Percentiles rank a stretch among this genome's conserved stretches.
phyloP scores from a whole-genome alignment of 306 rosid genomes.

The Trichosanthes truncata region DNA sequence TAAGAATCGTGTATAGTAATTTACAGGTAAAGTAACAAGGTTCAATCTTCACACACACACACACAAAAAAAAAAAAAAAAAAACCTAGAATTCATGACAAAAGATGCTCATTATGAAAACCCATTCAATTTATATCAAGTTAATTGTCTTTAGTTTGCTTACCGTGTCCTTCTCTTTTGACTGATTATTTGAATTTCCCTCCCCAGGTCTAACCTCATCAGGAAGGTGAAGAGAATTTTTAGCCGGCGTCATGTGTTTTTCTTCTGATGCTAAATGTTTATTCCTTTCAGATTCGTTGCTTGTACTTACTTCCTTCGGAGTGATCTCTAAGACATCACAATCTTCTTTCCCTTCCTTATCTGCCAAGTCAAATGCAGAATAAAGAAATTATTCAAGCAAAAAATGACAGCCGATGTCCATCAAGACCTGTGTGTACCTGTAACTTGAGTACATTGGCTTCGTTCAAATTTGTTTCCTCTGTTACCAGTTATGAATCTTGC shows the following conservation, averaged over 20 bases:
- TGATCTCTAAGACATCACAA: constrained; percentile 1
- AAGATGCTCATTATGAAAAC: background rate
- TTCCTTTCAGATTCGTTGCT: constrained; percentile 13
- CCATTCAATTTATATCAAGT: background rate
- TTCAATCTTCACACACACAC: background rate
- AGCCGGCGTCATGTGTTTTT: constrained; percentile 8
- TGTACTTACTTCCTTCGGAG: background rate
- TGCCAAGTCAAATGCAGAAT: constrained; percentile 1
- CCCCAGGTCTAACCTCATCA: constrained; percentile 5
- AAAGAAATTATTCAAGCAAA: background rate
- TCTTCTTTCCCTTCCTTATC: constrained; percentile 19
- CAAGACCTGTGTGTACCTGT: constrained; percentile 15
- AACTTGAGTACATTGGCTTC: background rate
- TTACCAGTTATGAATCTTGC: background rate
- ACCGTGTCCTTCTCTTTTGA: constrained; percentile 20
- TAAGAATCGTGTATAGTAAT: background rate
- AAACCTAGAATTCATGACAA: background rate
- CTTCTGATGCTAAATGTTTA: constrained; percentile 6
- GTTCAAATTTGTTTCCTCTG: constrained; percentile 13
- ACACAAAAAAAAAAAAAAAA: no score
- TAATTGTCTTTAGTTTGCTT: constrained; percentile 6
- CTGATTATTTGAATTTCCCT: constrained; percentile 10
- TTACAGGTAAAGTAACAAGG: background rate
- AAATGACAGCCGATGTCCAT: background rate
- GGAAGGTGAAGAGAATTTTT: constrained; percentile 12